Evolutionary conservation across 2,329 filamentous ascomycete genomes (phyloP), one percentile per base, ranked within the genome.

Genomic region (Lasiodiplodia citricola): DNA sequence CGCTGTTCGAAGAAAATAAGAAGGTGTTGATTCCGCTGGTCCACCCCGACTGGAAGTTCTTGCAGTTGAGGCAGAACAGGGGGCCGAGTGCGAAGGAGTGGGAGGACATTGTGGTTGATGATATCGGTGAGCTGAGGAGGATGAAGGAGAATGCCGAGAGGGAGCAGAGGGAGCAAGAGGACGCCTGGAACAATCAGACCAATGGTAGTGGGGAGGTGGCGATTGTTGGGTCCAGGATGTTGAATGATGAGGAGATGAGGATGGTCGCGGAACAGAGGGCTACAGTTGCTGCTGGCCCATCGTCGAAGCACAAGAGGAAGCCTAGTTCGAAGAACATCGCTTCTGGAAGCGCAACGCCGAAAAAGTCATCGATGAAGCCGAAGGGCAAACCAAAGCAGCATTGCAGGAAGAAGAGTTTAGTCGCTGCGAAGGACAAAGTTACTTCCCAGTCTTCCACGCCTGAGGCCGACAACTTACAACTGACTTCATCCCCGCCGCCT

Each of bases 81-180:
- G 60, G 60, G 7, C 60, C 60, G 28, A 52, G 44, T 16, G 44
- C 47, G 25, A 51, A 31, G 28, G 60, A 64, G 60, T 64, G 47
- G 44, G 60, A 64, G 47, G 60, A 64, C 6, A n/a, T 51, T 16
- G 60, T 52, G 18, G 35, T 64, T 16, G 60, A 64, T 38, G 60
- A 31, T 13, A 31, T 64, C 18, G 60, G 60, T 3, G 60, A 64
- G 28, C 5, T 64, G 28, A 21, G 44, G 60, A 37, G 47, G 57
- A 16, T 8, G 47, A 52, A 11, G 60, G 38, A 38, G 28, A 21
- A 11, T 7, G 25, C n/a, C 25, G 44, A 38, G 47, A 52, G 6
- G 47, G 21, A 23, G 47, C 31, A 14, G 25, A 35, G 8, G 58
- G 13, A 23, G 58, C 7, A 41, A 18, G 16, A 18, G 58, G 44